phyloP scores from a whole-genome alignment of 495 filamentous ascomycete species.

The Talaromyces trachyspermus region DNA sequence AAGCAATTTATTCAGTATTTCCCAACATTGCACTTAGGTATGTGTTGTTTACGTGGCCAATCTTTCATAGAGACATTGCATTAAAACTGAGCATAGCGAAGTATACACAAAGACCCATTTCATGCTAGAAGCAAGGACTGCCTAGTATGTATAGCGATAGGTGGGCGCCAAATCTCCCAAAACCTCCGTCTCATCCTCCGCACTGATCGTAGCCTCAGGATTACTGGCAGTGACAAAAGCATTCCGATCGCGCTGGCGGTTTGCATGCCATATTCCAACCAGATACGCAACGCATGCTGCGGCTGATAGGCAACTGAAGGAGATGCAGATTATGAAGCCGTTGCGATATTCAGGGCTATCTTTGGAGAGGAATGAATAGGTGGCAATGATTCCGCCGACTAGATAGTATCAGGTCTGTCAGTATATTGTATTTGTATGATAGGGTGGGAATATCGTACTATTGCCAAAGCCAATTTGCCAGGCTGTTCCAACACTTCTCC shows the following conservation, averaged over 20 bases:
- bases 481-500: conserved; percentile 72
- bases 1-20: background rate
- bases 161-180: conserved; percentile 34
- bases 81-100: too few relatives aligned
- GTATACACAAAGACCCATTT: background rate
- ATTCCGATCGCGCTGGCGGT: conserved; percentile 49
- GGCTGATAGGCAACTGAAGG: conserved; percentile 62
- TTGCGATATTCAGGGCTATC: conserved; percentile 64
- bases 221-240: conserved; percentile 16
- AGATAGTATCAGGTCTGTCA: conserved; percentile 6
- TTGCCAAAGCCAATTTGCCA: conserved; percentile 96
- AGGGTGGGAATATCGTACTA: conserved; percentile 29
- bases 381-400: conserved; percentile 80
- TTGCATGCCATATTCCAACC: conserved; percentile 51
- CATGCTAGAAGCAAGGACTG: background rate
- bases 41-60: too few relatives aligned
- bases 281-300: conserved; percentile 55
- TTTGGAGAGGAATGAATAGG: conserved; percentile 66
- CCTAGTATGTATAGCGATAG: conserved; percentile 34
- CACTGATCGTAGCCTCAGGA: conserved; percentile 7
- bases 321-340: conserved; percentile 74
- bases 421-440: background rate
- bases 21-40: background rate
- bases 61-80: too few relatives aligned
- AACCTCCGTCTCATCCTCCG: conserved; percentile 27